A percentile compares a stretch with the other conserved stretches of the same genome.
Conservation (phyloP, 495 filamentous ascomycete genomes). For the Talaromyces wortmannii region DNA sequence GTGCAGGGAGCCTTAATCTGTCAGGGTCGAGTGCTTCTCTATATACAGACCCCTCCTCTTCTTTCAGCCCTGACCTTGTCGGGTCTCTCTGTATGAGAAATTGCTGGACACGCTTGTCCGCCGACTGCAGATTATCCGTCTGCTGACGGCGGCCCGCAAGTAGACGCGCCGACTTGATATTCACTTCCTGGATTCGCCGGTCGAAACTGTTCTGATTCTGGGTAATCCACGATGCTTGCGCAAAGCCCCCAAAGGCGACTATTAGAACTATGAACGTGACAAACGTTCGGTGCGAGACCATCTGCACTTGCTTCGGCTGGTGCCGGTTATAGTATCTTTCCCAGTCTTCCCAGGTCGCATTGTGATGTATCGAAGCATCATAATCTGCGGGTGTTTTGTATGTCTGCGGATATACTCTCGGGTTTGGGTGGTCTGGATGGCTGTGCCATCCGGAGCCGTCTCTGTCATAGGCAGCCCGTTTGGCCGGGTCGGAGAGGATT, state of each 20-base stretch:
- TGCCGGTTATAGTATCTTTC: constrained; percentile 71
- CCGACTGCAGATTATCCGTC: constrained; percentile 34
- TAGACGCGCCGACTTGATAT: constrained; percentile 55
- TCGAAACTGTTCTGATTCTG: constrained; percentile 47
- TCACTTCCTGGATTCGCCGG: constrained; percentile 54
- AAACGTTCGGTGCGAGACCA: constrained; percentile 70
- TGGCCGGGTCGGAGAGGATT: constrained; percentile 78
- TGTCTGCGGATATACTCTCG: neutral
- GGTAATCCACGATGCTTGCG: constrained; percentile 62
- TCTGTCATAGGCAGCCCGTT: constrained; percentile 73
- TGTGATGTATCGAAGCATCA: constrained; percentile 55
- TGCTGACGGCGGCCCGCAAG: constrained; percentile 49
- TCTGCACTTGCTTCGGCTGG: constrained; percentile 52
- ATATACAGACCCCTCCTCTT: constrained; percentile 32
- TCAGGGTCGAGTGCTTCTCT: constrained; percentile 15
- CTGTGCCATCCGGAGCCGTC: constrained; percentile 75
- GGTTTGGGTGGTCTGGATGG: constrained; percentile 19
- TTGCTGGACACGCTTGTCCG: constrained; percentile 59
- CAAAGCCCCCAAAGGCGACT: constrained; percentile 56
- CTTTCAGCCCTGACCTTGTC: constrained; percentile 36
- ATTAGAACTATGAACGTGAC: constrained; percentile 58
- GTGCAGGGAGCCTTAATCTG: neutral
- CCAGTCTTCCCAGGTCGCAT: constrained; percentile 99
- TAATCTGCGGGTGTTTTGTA: constrained; percentile 26
- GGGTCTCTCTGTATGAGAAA: constrained; percentile 67